A percentile compares a stretch with the other conserved stretches of the same genome.
Conservation (phyloP, 75 land plant genomes). For the Sequoia sempervirens region DNA sequence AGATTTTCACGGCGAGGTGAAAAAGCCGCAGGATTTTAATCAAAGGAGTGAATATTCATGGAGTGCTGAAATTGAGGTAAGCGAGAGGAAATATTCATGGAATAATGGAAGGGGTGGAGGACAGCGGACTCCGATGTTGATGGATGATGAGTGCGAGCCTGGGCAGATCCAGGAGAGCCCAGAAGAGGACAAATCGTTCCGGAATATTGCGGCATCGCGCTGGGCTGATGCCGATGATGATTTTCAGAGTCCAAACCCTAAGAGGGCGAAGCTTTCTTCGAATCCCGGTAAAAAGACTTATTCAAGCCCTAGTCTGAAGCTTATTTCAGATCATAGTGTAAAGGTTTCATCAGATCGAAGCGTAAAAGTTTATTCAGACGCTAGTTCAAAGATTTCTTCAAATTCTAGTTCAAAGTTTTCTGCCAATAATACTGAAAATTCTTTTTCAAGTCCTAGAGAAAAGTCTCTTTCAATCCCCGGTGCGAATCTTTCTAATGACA, state of each 20-base stretch:
- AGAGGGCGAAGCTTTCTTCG: background rate
- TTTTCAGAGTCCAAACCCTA: background rate
- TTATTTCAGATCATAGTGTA: background rate
- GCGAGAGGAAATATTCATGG: background rate
- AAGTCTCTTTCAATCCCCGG: background rate
- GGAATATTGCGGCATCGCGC: background rate
- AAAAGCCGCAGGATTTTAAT: background rate
- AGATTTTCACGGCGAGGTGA: background rate
- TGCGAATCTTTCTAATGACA: background rate
- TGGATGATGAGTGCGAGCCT: slow-evolving; percentile 2
- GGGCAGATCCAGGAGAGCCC: slow-evolving; percentile 7
- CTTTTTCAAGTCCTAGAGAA: background rate
- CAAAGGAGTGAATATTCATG: background rate
- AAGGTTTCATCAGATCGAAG: background rate
- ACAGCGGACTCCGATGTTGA: background rate
- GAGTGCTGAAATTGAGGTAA: background rate
- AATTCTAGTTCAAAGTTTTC: background rate
- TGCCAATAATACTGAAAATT: background rate
- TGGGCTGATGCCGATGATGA: background rate
- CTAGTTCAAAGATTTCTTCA: background rate
- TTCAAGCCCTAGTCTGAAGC: background rate
- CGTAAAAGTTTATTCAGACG: background rate
- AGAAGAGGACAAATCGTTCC: background rate
- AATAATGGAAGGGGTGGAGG: background rate
- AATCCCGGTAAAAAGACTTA: background rate